Percentiles rank a stretch among this genome's conserved stretches.
Evolutionary conservation across 129 eudicot species (phyloP).

Genomic region (carrot (Daucus carota)): DH1_v3.0 NC_030382.2:50661001-50661500

Average conservation of each 20-base stretch:
- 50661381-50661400: not conserved
- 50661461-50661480: too few relatives aligned
- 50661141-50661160: not conserved
- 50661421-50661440: too few relatives aligned
- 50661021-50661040: constrained; percentile 89
- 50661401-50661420: too few relatives aligned
- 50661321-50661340: not conserved
- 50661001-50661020: constrained; percentile 89
- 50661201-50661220: not conserved
- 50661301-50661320: not conserved
- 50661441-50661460: too few relatives aligned
- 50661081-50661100: not conserved
- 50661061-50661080: not conserved
- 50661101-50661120: not conserved
- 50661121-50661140: not conserved
- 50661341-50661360: not conserved
- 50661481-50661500: too few relatives aligned
- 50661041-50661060: constrained; percentile 23
- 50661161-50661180: not conserved
- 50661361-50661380: too few relatives aligned
- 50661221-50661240: not conserved
- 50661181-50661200: not conserved
- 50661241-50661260: not conserved
- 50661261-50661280: not conserved
- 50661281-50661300: not conserved